Base-by-base conservation (phyloP, 257 asterid genomes). In the Solanum habrochaites region DNA sequence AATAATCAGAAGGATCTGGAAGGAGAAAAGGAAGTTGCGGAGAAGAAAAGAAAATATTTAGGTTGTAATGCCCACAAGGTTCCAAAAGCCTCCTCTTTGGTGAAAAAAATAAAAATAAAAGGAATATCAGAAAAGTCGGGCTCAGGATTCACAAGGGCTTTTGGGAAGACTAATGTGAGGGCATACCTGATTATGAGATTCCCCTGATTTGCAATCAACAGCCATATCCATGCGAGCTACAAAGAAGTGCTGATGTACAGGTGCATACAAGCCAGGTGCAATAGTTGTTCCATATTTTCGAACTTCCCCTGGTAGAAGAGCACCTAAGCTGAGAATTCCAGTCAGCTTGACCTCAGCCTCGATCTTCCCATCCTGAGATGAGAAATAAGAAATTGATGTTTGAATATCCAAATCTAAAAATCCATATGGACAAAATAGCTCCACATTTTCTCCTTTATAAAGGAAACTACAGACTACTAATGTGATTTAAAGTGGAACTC, bases 181-280 rank as follows among this genome's bases (percentile, higher is more conserved):
- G 69, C 2, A 25, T 49, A 81, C 88, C 91, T 89, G 91, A 77
- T 89, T 89, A 35, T 86, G 80, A 15, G 91, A 89, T 89, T 89
- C 91, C 56, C 89, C 91, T 27, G 91, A 85, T 85, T 87, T 89
- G 71, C 91, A 89, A 71, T 89, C 91, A 84, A 89, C 91, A 29
- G 91, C 89, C 91, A 89, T 89, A 78, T 89, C 89, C 91, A 89
- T 83, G 56, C 91, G 91, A 77, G 91, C 91, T 21, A 87, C 91
- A 87, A 89, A 89, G 77, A 89, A 87, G 73, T 89, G 91, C 56
- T 89, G 91, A 82, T 89, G 91, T 37, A 89, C 91, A 12, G 91
- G 91, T 31, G 91, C 91, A 77, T 89, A 89, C 80, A 89, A 78
- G 52, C 91, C 89, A 60, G 91, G 91, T 49, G 91, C 91, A 77